Conservation (phyloP, 164 flowering plant species). For the Warburgia ugandensis region DNA sequence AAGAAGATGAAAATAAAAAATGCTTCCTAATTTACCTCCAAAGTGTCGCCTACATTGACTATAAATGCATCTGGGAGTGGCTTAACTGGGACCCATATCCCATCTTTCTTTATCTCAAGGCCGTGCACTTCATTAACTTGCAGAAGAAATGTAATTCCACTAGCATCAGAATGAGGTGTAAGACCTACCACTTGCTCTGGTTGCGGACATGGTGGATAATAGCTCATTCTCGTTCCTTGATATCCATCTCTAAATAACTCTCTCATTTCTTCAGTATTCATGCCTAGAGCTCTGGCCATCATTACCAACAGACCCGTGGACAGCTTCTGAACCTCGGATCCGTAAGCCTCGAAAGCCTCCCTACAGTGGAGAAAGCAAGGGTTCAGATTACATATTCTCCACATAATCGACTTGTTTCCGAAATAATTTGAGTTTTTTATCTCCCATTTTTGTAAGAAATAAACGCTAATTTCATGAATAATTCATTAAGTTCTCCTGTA, state of each 20-base stretch:
- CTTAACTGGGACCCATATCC: conserved; percentile 37
- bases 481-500: not conserved
- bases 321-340: conserved; percentile 20
- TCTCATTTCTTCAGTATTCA: conserved; percentile 20
- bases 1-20: not conserved
- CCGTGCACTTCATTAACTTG: conserved; percentile 39
- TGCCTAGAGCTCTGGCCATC: conserved; percentile 27
- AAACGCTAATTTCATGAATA: too few relatives aligned
- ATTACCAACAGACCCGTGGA: conserved; percentile 11
- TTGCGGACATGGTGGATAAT: conserved; percentile 38
- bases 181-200: conserved; percentile 33
- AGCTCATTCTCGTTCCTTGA: conserved; percentile 30
- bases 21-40: conserved; percentile 27
- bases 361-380: conserved; percentile 10
- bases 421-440: not conserved
- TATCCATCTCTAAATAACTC: conserved; percentile 21
- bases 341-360: conserved; percentile 29
- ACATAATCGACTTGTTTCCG: too few relatives aligned
- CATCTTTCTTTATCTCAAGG: conserved; percentile 35
- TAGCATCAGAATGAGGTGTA: conserved; percentile 45
- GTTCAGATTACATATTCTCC: not conserved
- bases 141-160: conserved; percentile 32
- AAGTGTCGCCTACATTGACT: conserved; percentile 38
- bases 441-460: not conserved
- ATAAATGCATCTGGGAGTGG: conserved; percentile 32